A percentile compares a stretch with the other conserved stretches of the same genome.
These are phyloP conservation scores for Colletotrichum australisinense DNA, from an alignment of 2,329 filamentous ascomycete genomes.

Conservation along the genomic window DNA sequence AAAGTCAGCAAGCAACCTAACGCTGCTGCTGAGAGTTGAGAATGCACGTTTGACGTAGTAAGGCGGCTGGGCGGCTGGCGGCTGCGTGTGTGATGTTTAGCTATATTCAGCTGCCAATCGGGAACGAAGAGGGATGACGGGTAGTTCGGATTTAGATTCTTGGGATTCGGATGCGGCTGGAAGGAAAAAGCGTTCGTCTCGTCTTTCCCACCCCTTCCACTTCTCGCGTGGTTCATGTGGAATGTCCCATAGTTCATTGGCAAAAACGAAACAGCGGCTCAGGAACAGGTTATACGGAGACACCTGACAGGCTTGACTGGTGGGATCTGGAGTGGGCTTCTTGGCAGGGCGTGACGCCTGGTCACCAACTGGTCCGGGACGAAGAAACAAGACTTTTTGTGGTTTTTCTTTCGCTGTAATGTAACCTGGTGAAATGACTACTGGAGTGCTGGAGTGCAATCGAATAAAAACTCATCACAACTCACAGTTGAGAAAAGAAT, in stretches of 20 bases:
- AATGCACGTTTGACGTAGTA: not conserved
- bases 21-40: not conserved
- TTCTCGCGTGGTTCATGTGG: not conserved
- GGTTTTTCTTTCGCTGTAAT: not conserved
- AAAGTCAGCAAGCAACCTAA: not conserved
- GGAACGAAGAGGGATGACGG: not conserved
- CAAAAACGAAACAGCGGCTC: not conserved
- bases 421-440: not conserved
- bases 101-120: constrained; percentile 25
- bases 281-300: not conserved
- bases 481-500: not conserved
- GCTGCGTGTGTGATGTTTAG: constrained; percentile 6
- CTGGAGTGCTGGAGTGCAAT: not conserved
- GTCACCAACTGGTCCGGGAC: constrained; percentile 6
- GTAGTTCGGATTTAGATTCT: not conserved
- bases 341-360: constrained; percentile 16
- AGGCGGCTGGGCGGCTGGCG: constrained; percentile 30
- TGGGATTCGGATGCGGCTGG: not conserved
- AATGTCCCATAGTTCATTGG: not conserved
- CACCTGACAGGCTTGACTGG: not conserved
- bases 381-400: not conserved
- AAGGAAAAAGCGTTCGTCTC: not conserved
- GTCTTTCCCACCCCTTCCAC: not conserved
- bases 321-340: not conserved
- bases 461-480: not conserved